A percentile compares a stretch with the other conserved stretches of the same genome.
Evolutionary conservation across 768 basidiomycete species (phyloP).

Genomic region (Galerina sulciceps): DNA sequence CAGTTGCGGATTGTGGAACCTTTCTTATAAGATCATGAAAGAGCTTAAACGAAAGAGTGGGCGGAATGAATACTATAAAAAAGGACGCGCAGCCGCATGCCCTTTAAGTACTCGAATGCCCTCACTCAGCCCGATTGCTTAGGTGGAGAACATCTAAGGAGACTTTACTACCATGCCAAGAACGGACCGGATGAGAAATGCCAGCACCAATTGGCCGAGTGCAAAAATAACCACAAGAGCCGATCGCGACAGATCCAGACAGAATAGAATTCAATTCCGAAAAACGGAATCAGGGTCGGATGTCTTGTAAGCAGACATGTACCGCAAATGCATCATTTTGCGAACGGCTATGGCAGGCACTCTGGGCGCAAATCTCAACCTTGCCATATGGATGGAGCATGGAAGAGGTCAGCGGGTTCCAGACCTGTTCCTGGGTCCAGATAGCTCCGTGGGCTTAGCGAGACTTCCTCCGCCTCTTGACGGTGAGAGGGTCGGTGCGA

Average conservation of each 20-base stretch:
- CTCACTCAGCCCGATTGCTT: neutral
- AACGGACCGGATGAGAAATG: slow-evolving; percentile 3
- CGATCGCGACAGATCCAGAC: neutral
- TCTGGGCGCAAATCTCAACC: neutral
- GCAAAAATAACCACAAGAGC: neutral
- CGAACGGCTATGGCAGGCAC: no score
- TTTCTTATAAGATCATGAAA: neutral
- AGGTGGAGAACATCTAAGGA: slow-evolving; percentile 3
- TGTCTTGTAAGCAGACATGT: no score
- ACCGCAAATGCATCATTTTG: no score
- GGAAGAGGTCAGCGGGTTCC: slow-evolving; percentile 8
- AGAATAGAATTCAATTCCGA: no score
- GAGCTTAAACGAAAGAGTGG: neutral
- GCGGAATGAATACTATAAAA: slow-evolving; percentile 3
- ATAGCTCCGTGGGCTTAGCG: slow-evolving; percentile 16
- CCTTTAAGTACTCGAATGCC: slow-evolving; percentile 7
- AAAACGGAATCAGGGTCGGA: no score
- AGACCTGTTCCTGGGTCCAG: slow-evolving; percentile 11
- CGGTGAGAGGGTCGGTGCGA: neutral
- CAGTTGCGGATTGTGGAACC: slow-evolving; percentile 1
- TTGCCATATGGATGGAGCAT: slow-evolving; percentile 2
- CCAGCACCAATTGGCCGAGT: neutral
- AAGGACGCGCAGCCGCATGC: slow-evolving; percentile 11
- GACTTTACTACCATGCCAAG: slow-evolving; percentile 3
- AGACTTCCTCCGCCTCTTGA: slow-evolving; percentile 5